Conservation (phyloP, 2,329 filamentous ascomycete species). For the Aureobasidium sp. region DNA sequence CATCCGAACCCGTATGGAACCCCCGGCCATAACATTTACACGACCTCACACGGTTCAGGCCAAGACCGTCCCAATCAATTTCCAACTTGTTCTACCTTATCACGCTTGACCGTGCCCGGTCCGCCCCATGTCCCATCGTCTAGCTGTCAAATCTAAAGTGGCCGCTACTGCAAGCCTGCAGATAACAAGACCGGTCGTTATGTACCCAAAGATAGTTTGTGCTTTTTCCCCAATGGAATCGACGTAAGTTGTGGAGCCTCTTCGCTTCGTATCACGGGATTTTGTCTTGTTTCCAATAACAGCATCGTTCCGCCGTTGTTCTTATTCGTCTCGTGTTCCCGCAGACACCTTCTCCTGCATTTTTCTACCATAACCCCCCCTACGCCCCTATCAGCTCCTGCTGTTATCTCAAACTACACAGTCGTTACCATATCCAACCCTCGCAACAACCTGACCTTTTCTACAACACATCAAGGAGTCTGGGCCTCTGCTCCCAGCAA, state of each 20-base stretch:
- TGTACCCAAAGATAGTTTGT: constrained; percentile 18
- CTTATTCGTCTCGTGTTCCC: constrained; percentile 17
- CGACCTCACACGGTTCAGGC: constrained; percentile 8
- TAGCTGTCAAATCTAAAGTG: constrained; percentile 16
- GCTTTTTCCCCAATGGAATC: constrained; percentile 17
- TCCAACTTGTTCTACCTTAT: constrained; percentile 15
- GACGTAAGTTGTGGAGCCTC: constrained; percentile 17
- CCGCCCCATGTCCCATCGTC: constrained; percentile 15
- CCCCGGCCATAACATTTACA: constrained; percentile 8
- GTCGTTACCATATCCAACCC: constrained; percentile 5
- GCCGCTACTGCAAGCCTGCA: constrained; percentile 16
- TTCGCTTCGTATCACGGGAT: constrained; percentile 18
- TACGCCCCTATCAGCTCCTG: not conserved
- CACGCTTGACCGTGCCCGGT: constrained; percentile 15
- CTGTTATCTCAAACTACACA: not conserved
- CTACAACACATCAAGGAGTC: not conserved
- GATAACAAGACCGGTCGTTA: constrained; percentile 15
- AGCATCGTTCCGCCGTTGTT: constrained; percentile 11
- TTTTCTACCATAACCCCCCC: constrained; percentile 2
- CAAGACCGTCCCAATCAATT: constrained; percentile 13
- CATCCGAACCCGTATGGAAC: not conserved
- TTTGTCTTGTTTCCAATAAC: constrained; percentile 17
- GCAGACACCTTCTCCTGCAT: constrained; percentile 12
- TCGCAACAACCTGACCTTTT: not conserved
- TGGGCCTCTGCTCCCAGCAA: constrained; percentile 14